phyloP scores from a whole-genome alignment of 2,329 filamentous ascomycete genomes.

The Penicillium sp. region DNA sequence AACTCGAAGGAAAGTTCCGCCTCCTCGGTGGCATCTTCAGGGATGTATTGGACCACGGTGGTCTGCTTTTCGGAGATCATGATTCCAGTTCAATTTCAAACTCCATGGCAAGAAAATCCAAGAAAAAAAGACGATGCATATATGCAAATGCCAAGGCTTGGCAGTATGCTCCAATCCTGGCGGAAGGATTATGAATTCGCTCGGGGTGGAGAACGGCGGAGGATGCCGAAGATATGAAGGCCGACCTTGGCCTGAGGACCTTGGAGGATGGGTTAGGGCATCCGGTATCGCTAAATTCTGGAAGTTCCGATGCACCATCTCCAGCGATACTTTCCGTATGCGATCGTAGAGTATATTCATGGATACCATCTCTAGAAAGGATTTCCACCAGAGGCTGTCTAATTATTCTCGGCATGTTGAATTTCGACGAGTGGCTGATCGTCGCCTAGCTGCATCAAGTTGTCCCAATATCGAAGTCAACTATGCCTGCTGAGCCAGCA shows the following conservation, averaged over 20 bases:
- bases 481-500: slow-evolving; percentile 11
- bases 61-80: slow-evolving; percentile 13
- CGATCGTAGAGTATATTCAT: background rate
- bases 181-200: background rate
- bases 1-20: slow-evolving; percentile 26
- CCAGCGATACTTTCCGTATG: background rate
- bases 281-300: too few species aligned
- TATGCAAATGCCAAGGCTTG: slow-evolving; percentile 13
- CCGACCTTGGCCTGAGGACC: background rate
- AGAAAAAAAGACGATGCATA: background rate
- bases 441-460: slow-evolving; percentile 21
- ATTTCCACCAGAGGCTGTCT: background rate
- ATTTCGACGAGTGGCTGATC: background rate
- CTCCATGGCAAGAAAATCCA: background rate
- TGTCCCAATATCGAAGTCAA: slow-evolving; percentile 25
- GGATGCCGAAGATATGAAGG: background rate
- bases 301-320: too few species aligned
- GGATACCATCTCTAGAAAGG: background rate
- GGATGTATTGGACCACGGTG: slow-evolving; percentile 22
- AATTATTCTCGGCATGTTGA: background rate
- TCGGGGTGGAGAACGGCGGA: background rate
- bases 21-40: slow-evolving; percentile 18
- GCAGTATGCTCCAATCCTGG: background rate
- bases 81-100: background rate
- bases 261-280: background rate